Base-by-base conservation (phyloP, 768 basidiomycete species). In the Auricularia heimuer region DNA sequence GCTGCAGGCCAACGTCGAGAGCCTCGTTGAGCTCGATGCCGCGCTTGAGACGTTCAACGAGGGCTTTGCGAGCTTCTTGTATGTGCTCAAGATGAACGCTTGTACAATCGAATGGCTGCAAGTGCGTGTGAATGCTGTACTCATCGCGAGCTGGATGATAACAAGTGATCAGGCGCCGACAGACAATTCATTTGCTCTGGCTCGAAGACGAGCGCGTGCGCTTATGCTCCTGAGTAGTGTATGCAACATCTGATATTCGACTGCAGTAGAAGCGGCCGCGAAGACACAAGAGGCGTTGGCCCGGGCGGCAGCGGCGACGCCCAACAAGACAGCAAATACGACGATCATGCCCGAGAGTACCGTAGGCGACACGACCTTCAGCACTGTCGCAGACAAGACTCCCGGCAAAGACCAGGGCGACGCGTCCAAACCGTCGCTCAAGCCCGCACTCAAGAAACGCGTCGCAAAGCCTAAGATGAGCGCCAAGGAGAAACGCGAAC, bases 81-180 rank as follows among this genome's bases (percentile, higher is more conserved):
- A 94, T 73, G 85, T 88, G 29, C 87, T 95, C 85, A 89, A 92
- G 72, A 96, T 98, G 92, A 94, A 95, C 72, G 86, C 92, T 2
- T 82, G 96, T 65, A 94, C 93, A n/a, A 87, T 87, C 0, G 94
- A 97, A 72, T 97, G 93, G 93, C 85, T 84, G 0, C 89, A 94
- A 81, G 92, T 88, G 67, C 65, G 80, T 69, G 18, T 35, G 8
- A 42, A 42, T 39, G 24, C 14, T 12, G 42, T 18, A 37, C 37
- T 33, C 47, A 4, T 60, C 37, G 14, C 35, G 14, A n/a, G 51
- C 18, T 12, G 8, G 62, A 21, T 4, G 21, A 24, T 68, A 66
- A 3, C 67, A 67, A 12, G 65, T 68, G 35, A 67, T 36, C 54
- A 88, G 88, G 84, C 85, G 29, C 87, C 88, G 0, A 80, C 80